Base-by-base conservation (phyloP, 345 rosid species). In the Chamaenerion angustifolium region DNA sequence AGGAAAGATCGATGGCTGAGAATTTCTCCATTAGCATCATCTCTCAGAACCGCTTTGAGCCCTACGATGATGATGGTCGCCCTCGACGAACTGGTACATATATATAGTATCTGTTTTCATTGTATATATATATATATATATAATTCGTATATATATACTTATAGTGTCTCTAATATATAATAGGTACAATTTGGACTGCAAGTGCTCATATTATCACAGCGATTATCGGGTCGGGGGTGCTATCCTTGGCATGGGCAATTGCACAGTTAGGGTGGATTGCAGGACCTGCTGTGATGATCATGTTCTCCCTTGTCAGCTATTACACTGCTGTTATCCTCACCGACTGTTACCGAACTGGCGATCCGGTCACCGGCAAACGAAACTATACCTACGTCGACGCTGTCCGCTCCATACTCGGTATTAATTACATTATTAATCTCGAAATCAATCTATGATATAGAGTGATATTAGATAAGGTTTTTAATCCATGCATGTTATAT, bases 181-280 rank as follows among this genome's bases (percentile, higher is more conserved):
- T 47, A 70, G 75, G 75, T n/a, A 70, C 68, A 16, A 31, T 66
- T 0, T 70, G 75, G 75, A 70, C 71, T 0, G 75, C 75, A 17
- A 70, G 71, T 59, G 65, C 75, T 12, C 75, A 70, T 49, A 62
- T 70, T 16, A 66, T 71, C 63, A 71, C 76, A 0, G 76, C 76
- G 6, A 70, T 71, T 18, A 71, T 71, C 7, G 76, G 76, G 1
- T 66, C 76, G 9, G 76, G 76, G 9, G 76, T 71, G 23, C 51
- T 71, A 48, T 66, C 76, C 0, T 47, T 71, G 40, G 76, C 76
- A 0, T 71, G 71, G 71, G 68, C 76, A 16, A 71, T 63, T 8
- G 71, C 66, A 17, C 76, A 71, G 63, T 65, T 71, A 4, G 76
- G 76, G 9, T 71, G 76, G 76, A 48, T 71, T 46, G 76, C 76